Base-by-base conservation (phyloP, 169 alveolate genomes). In the Sarcocystis neurona region DNA sequence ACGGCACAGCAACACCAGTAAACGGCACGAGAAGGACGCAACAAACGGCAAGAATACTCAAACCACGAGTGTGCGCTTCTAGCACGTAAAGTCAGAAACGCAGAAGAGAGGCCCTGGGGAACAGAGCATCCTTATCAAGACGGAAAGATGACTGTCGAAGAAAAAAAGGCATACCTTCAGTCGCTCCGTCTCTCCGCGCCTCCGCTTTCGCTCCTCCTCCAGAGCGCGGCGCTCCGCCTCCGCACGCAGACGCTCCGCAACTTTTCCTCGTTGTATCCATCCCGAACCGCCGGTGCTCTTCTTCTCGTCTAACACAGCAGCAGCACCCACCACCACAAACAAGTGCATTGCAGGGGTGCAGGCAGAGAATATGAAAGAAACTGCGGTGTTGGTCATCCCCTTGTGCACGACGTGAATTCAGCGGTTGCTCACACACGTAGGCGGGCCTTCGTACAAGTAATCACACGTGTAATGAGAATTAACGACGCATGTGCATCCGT, bases 201-300 rank as follows among this genome's bases (percentile, higher is more conserved):
- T 63, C 3, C 75, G 75, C 43, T 63, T 63, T 44, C 34, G n/a
- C 30, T 63, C 75, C 0, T 63, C 75, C 43, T 63, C 75, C 18
- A 63, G 75, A 44, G 3, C 30, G 12, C 34, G n/a, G 46, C 75
- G 75, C 75, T 63, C 46, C 46, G 15, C 75, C 75, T 63, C 75
- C 75, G n/a, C 75, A 8, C 75, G 75, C 18, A 63, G 75, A 39
- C 34, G 75, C 75, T 63, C 46, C 10, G 18, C 75, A 30, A 30
- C 39, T 44, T 63, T 63, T 63, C 75, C 75, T 3, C 75, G 75
- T 44, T 63, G 75, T 32, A 63, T 63, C 75, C 75, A 63, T 30
- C 75, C 46, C 75, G n/a, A 15, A 15, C 75, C 75, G 0, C 75
- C 75, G 2, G 43, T 63, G 18, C 46, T 44, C 75, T 63, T 44